These are phyloP conservation scores for Vigna trinervia DNA, from an alignment of 306 rosid species.

Conservation along the genomic window DNA sequence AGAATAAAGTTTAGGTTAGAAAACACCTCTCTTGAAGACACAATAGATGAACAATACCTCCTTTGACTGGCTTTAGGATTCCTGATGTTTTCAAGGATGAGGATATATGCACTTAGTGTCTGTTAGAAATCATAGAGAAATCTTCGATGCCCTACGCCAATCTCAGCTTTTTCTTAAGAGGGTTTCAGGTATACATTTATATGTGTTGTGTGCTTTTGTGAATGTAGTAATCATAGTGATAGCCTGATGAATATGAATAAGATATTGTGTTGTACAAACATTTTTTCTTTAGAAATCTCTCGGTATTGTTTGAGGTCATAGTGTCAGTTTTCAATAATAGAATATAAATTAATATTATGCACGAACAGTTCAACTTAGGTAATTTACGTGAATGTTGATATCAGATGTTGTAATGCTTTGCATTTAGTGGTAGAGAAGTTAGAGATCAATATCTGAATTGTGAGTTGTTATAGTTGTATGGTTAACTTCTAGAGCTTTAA, in stretches of 20 bases:
- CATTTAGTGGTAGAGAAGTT: slow-evolving; percentile 32
- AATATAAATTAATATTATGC: slow-evolving; percentile 3
- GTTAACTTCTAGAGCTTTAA: slow-evolving; percentile 21
- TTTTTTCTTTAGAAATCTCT: slow-evolving; percentile 4
- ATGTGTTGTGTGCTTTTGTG: background rate
- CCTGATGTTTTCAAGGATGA: slow-evolving; percentile 50
- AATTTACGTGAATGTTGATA: slow-evolving; percentile 21
- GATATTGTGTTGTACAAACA: background rate
- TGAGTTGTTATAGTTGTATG: slow-evolving; percentile 18
- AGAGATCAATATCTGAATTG: background rate
- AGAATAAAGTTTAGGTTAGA: too few species aligned
- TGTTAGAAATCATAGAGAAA: slow-evolving; percentile 48
- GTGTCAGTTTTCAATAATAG: slow-evolving; percentile 20
- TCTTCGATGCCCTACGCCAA: slow-evolving; percentile 51
- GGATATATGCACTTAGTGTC: slow-evolving; percentile 55
- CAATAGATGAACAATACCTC: too few species aligned
- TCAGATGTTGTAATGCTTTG: slow-evolving; percentile 29
- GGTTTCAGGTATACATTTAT: slow-evolving; percentile 49
- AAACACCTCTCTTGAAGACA: too few species aligned
- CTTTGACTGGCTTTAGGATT: slow-evolving; percentile 50
- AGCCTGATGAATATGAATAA: slow-evolving; percentile 10
- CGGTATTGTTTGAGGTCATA: slow-evolving; percentile 6
- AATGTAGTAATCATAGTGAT: slow-evolving; percentile 4
- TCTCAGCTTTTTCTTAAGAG: slow-evolving; percentile 43
- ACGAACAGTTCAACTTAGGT: slow-evolving; percentile 10